Evolutionary conservation across 2,329 filamentous ascomycete genomes (phyloP), one percentile per base, ranked within the genome.

Genomic region (Monascus ruber): DNA sequence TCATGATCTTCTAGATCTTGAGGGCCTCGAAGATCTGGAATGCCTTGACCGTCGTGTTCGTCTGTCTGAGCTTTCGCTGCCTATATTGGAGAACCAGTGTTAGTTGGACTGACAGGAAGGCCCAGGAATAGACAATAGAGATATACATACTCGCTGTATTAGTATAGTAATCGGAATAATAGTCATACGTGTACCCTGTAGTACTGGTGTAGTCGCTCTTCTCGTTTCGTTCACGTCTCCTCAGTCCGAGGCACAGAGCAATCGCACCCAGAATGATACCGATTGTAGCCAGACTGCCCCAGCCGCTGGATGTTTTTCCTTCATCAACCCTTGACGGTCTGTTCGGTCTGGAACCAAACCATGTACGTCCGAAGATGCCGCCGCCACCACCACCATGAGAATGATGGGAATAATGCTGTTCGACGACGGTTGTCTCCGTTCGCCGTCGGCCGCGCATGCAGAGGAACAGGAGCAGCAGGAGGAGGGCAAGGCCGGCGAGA

Each of bases 161-260:
- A 31, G 63, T 65, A 41, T 59, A 60, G 44, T 61, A 62, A 37
- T 60, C 56, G 25, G 57, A 62, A 47, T 65, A 67, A 31, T 61
- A 60, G 42, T 60, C 64, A 46, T 64, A 64, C 10, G 56, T 58
- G 44, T 59, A 29, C 28, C 6, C 28, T 29, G 28, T 66, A 29
- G 56, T 60, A 49, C 57, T 59, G 24, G 55, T 59, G 36, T 56
- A 59, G 37, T 53, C 51, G 47, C 56, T 65, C 52, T 66, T 68
- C 37, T 59, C 55, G 27, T 64, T 60, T 10, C 61, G 54, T 24
- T 60, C 58, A 42, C 54, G 58, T 45, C 66, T 60, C 55, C 61
- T 66, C 50, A 71, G 41, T 5, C 68, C 69, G 33, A 71, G 50
- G 34, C 65, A 62, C 11, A 70, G 47, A 7, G 67, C 66, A 41